Percentiles rank a stretch among this genome's conserved stretches.
phyloP scores from a whole-genome alignment of 108 stramenopile genomes.

The Skeletonema marinoi region DNA sequence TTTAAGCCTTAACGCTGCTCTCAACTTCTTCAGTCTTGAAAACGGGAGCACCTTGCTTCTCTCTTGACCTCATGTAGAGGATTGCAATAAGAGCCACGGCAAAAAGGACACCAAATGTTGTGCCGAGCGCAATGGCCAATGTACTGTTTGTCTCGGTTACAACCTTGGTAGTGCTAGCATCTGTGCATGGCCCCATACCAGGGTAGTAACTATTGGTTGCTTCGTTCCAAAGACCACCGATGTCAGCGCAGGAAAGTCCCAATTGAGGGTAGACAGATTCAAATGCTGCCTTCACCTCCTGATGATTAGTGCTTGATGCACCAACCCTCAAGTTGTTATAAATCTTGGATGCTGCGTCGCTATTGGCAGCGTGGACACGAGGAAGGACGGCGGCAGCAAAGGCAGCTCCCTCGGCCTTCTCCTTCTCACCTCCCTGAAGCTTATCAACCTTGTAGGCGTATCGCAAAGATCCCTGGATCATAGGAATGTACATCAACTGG shows the following conservation, averaged over 20 bases:
- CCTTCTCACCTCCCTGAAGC: constrained; percentile 53
- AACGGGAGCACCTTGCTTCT: constrained; percentile 31
- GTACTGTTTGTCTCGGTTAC: constrained; percentile 11
- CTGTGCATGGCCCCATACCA: constrained; percentile 47
- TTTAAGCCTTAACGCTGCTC: too few relatives aligned
- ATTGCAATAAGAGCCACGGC: constrained; percentile 20
- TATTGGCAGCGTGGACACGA: constrained; percentile 54
- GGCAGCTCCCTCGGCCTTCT: constrained; percentile 65
- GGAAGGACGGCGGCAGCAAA: constrained; percentile 83
- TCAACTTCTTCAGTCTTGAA: constrained; percentile 12
- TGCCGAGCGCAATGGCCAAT: constrained; percentile 1
- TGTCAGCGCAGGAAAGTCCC: constrained; percentile 60
- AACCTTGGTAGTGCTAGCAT: constrained; percentile 7
- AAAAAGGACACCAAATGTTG: constrained; percentile 16
- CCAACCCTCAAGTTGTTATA: constrained; percentile 67
- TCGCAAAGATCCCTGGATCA: constrained; percentile 74
- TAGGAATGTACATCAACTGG: constrained; percentile 67
- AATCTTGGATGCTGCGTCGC: constrained; percentile 57
- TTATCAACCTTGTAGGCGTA: constrained; percentile 65
- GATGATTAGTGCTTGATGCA: constrained; percentile 39
- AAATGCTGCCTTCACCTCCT: constrained; percentile 66
- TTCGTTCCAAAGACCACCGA: constrained; percentile 70
- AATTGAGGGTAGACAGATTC: constrained; percentile 66
- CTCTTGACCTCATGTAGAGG: constrained; percentile 33
- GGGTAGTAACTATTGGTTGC: constrained; percentile 22